Evolutionary conservation across 441 rosid species (phyloP).

Genomic region (Jatropha podagrica): DNA sequence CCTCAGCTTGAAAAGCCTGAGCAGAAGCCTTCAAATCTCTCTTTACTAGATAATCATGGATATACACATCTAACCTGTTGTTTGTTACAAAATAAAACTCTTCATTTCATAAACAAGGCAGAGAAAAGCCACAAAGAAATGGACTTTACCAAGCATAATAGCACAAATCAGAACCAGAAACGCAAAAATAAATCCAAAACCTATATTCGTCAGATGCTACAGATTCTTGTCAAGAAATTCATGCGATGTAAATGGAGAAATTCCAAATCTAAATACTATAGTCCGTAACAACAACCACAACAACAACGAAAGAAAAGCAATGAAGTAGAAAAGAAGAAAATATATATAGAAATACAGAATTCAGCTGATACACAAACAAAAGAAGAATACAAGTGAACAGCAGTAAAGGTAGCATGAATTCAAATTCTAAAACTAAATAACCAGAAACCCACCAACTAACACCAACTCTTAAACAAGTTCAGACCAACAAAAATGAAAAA

Average conservation of each 20-base stretch:
- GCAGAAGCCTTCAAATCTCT: conserved; percentile 88
- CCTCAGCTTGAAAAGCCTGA: conserved; percentile 87
- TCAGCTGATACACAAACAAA: neutral
- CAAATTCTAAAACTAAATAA: conserved; percentile 2
- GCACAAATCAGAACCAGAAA: neutral
- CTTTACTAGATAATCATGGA: conserved; percentile 88
- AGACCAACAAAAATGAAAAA: neutral
- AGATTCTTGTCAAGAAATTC: neutral
- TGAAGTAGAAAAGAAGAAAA: neutral
- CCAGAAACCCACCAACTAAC: conserved; percentile 21
- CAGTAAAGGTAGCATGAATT: neutral
- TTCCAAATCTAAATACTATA: neutral
- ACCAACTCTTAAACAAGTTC: conserved; percentile 22
- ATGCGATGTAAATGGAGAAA: neutral
- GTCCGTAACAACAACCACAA: neutral
- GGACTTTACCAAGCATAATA: neutral
- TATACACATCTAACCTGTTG: conserved; percentile 88
- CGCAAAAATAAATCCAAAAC: conserved; percentile 4
- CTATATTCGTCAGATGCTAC: no score
- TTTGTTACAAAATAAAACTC: conserved; percentile 11
- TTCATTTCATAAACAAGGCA: neutral
- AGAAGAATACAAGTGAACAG: neutral
- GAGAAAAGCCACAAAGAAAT: neutral
- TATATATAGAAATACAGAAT: neutral
- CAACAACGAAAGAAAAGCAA: neutral